phyloP scores from a whole-genome alignment of 1,284 basidiomycete species.

The Heterobasidion parviporum region DNA sequence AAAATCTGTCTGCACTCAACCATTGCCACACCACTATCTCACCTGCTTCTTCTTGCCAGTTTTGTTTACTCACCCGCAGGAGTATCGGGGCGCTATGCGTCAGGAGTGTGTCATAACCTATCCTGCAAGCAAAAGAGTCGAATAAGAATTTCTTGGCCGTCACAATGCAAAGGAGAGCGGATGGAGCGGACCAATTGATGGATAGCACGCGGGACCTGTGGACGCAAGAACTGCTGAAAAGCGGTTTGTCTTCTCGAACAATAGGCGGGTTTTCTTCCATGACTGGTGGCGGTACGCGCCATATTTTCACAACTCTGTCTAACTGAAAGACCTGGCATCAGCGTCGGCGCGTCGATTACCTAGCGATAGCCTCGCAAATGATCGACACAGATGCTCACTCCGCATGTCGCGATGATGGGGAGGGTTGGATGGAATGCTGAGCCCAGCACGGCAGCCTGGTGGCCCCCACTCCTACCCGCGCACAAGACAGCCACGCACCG shows the following conservation, averaged over 20 bases:
- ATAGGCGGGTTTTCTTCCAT: slow-evolving; percentile 22
- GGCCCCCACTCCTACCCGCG: slow-evolving; percentile 65
- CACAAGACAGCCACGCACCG: slow-evolving; percentile 55
- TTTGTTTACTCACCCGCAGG: slow-evolving; percentile 25
- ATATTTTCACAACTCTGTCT: slow-evolving; percentile 66
- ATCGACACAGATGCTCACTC: slow-evolving; percentile 33
- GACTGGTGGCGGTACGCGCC: slow-evolving; percentile 36
- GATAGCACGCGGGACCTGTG: slow-evolving; percentile 61
- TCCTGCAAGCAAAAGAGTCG: slow-evolving; percentile 28
- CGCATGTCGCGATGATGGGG: slow-evolving; percentile 66
- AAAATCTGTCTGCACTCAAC: slow-evolving; percentile 58
- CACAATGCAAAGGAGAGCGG: no score
- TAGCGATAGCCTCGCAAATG: neutral
- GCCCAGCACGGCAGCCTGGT: slow-evolving; percentile 54
- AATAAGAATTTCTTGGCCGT: neutral
- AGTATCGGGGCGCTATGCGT: slow-evolving; percentile 53
- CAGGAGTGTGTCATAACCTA: slow-evolving; percentile 48
- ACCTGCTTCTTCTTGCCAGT: slow-evolving; percentile 26
- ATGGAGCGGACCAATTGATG: slow-evolving; percentile 43
- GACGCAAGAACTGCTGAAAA: slow-evolving; percentile 57
- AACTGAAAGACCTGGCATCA: slow-evolving; percentile 31
- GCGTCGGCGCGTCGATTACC: slow-evolving; percentile 2
- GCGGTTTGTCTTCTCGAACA: slow-evolving; percentile 60
- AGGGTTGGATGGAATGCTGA: slow-evolving; percentile 59
- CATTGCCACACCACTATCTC: slow-evolving; percentile 56